Evolutionary conservation across 768 basidiomycete genomes (phyloP).

Genomic region (Leccinum barrowsii): DNA sequence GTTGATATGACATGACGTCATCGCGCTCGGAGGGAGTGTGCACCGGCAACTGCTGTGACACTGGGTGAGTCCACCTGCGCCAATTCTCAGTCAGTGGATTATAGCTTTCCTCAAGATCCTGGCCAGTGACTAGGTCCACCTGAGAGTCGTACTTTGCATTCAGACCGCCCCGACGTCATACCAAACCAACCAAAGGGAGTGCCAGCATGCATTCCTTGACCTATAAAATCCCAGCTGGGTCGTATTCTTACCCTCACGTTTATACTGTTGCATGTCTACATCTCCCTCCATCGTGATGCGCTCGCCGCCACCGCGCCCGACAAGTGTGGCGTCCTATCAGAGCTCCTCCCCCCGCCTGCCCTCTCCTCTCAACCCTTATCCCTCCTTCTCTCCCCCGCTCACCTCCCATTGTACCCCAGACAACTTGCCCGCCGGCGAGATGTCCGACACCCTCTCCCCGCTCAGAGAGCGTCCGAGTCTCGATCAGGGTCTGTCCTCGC

Average conservation of each 20-base stretch:
- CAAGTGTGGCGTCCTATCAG: constrained; percentile 7
- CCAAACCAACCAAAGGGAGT: neutral
- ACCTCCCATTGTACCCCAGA: neutral
- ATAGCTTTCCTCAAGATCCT: neutral
- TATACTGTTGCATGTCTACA: neutral
- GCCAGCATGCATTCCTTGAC: constrained; percentile 3
- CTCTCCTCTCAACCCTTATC: constrained; percentile 25
- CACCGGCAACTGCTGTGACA: neutral
- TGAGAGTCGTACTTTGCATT: constrained; percentile 1
- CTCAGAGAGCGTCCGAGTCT: constrained; percentile 13
- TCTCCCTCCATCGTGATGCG: neutral
- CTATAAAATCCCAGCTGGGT: constrained; percentile 13
- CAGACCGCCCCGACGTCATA: constrained; percentile 14
- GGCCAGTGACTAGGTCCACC: neutral
- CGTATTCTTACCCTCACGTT: neutral
- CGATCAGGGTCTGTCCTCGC: constrained; percentile 5
- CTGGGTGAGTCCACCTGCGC: neutral
- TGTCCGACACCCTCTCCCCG: constrained; percentile 16
- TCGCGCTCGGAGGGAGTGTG: neutral
- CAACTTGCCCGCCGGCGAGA: constrained; percentile 11
- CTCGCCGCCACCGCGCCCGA: constrained; percentile 9
- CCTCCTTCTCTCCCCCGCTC: constrained; percentile 4
- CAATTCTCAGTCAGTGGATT: neutral
- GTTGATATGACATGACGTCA: neutral
- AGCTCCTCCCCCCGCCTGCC: constrained; percentile 16